Percentiles rank a stretch among this genome's conserved stretches.
Evolutionary conservation across 768 basidiomycete genomes (phyloP).

Genomic region (Lactarius sanguifluus): DNA sequence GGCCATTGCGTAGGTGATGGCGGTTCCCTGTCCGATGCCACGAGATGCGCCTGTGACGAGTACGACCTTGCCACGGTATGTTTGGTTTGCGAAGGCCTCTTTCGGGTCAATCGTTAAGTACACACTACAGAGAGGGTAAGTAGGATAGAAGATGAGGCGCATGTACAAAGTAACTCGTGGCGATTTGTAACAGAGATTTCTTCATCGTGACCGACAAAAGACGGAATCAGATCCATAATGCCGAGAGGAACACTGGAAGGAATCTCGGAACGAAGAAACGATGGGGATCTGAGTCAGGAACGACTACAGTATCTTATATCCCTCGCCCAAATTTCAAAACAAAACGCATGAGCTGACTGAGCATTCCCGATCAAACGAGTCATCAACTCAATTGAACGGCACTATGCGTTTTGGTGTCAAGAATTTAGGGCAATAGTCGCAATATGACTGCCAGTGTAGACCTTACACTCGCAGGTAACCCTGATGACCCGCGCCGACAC

Average conservation of each 20-base stretch:
- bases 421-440: no score
- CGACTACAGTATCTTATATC: no score
- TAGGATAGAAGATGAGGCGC: not conserved
- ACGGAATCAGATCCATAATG: not conserved
- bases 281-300: not conserved
- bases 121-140: not conserved
- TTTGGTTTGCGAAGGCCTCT: conserved; percentile 2
- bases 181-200: not conserved
- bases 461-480: no score
- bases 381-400: no score
- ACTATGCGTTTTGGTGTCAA: no score
- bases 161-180: not conserved
- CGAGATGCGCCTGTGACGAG: conserved; percentile 16
- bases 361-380: no score
- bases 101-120: not conserved
- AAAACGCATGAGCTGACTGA: no score
- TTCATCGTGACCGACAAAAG: not conserved
- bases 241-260: not conserved
- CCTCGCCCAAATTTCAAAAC: no score
- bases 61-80: conserved; percentile 19
- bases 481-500: no score
- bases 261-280: not conserved
- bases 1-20: conserved; percentile 21
- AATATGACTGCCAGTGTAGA: no score
- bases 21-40: conserved; percentile 26